Evolutionary conservation across 2,329 filamentous ascomycete species (phyloP).

Genomic region (Phyllosticta citrichinensis): DNA sequence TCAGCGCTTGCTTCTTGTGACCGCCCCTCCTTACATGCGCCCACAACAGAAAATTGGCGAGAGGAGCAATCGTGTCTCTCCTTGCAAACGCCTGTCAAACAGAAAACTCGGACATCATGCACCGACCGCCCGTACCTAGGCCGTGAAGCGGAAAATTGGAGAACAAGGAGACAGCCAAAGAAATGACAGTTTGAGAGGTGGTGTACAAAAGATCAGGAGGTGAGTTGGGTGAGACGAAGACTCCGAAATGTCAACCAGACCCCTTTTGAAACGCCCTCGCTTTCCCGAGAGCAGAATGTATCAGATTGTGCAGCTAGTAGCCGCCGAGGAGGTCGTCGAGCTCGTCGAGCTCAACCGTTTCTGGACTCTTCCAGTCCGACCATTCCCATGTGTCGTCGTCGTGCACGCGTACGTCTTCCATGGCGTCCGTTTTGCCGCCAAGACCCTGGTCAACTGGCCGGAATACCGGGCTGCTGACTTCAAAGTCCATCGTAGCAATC

Average conservation of each 20-base stretch:
- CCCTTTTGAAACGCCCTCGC: conserved; percentile 4
- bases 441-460: conserved; percentile 27
- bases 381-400: conserved; percentile 24
- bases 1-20: background rate
- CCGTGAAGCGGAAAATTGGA: background rate
- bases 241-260: background rate
- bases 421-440: conserved; percentile 15
- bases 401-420: conserved; percentile 23
- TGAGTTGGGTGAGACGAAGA: background rate
- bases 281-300: background rate
- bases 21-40: no score
- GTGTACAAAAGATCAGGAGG: conserved; percentile 9
- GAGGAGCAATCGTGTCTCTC: no score
- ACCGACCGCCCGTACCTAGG: background rate
- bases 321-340: conserved; percentile 77
- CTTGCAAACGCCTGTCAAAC: background rate
- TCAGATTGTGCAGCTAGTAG: conserved; percentile 38
- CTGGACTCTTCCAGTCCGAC: conserved; percentile 57
- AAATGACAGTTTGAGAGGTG: background rate
- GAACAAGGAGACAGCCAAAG: background rate
- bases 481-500: conserved; percentile 12
- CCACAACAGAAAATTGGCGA: no score
- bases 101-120: conserved; percentile 1
- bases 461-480: conserved; percentile 36
- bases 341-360: conserved; percentile 86